Evolutionary conservation across 345 rosid genomes (phyloP), one percentile per base, ranked within the genome.

Genomic region (Populus davidiana): DNA sequence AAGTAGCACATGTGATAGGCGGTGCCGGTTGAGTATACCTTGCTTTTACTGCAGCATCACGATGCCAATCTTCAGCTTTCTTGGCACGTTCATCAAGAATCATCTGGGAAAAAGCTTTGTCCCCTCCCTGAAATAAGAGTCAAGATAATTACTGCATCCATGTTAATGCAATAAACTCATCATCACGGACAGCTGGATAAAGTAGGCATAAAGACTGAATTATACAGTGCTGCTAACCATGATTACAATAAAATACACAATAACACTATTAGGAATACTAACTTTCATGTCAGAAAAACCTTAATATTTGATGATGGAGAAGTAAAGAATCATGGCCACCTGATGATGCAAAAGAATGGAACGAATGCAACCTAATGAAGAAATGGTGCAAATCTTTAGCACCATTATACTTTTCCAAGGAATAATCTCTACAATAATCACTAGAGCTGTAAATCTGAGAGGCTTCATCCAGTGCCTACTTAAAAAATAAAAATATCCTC

Each of bases 1-100:
- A 96, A 78, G 98, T 91, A 70, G 99, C 97, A 85, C 99, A 96
- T 39, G 92, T 91, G 79, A 96, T 94, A 1, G 98, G 98, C 62
- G 75, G 88, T 38, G 97, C 89, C 18, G 98, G 94, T 75, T 89
- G 91, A 39, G 91, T 83, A 81, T 86, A 90, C 65, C 74, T 90
- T 29, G 88, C 88, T 33, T 87, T 87, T 16, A 83, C 76, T 71
- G 94, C 95, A 80, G 97, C 92, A 84, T 85, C 87, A 78, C 90
- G 95, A 83, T 96, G 99, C 99, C 99, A 92, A 8, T 79, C 84
- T 85, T 94, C 98, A 13, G 92, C 98, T 75, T 84, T 91, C 84
- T 85, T 85, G 39, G 87, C 77, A 33, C 97, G 93, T 50, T 90
- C 93, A 82, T 92, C 97, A 71, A 93, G 97, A 44, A 88, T 84